These are phyloP conservation scores for Datura wrightii DNA, from an alignment of 257 asterid species.

Conservation along the genomic window DNA sequence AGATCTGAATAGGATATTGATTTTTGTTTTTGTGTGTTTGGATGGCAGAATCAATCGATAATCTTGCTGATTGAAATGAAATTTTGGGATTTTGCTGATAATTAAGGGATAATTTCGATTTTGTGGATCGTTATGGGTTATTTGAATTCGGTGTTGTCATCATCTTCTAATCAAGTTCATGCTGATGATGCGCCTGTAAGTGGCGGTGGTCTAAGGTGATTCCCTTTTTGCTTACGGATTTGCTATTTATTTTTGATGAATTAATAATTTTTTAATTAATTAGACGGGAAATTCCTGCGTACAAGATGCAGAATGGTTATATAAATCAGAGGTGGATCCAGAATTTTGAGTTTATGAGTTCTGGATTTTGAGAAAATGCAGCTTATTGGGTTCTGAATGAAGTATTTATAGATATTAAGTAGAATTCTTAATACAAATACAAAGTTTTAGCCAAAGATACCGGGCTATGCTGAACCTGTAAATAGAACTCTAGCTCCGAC, in stretches of 20 bases:
- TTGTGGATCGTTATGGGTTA: slow-evolving; percentile 64
- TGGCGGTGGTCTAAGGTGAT: slow-evolving; percentile 95
- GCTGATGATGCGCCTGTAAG: slow-evolving; percentile 87
- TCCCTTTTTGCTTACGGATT: background rate
- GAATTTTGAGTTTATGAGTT: background rate
- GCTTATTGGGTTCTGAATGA: background rate
- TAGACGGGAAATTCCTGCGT: background rate
- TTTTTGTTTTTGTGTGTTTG: background rate
- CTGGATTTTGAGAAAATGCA: background rate
- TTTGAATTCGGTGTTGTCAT: slow-evolving; percentile 78
- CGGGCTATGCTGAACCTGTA: background rate
- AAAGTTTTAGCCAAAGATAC: background rate
- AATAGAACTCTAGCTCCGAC: background rate
- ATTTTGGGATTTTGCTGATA: background rate
- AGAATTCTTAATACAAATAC: background rate
- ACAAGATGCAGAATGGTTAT: background rate
- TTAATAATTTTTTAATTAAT: background rate
- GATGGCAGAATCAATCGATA: background rate
- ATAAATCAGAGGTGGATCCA: background rate
- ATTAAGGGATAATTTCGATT: slow-evolving; percentile 37
- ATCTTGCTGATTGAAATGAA: slow-evolving; percentile 19
- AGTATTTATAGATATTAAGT: background rate
- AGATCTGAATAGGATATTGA: background rate
- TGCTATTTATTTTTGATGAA: background rate
- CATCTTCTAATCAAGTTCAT: slow-evolving; percentile 66